Percentiles rank a stretch among this genome's conserved stretches.
These are phyloP conservation scores for Astraeus odoratus DNA, from an alignment of 768 basidiomycete genomes.

Conservation along the genomic window DNA sequence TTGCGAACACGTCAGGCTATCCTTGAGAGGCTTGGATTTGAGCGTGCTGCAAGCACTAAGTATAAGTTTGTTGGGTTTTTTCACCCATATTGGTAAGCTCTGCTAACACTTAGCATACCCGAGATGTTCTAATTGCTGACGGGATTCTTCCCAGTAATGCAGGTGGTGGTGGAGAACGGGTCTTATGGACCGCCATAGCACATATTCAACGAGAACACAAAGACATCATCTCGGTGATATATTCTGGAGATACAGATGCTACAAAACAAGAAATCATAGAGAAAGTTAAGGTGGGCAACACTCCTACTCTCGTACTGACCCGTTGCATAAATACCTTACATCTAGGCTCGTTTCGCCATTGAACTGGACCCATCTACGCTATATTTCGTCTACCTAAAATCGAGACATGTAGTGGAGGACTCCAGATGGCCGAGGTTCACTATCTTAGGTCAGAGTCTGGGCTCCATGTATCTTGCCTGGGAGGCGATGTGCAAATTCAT, in stretches of 20 bases:
- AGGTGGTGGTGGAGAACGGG: conserved; percentile 94
- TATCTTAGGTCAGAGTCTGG: conserved; percentile 84
- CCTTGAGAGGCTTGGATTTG: conserved; percentile 13
- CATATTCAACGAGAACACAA: conserved; percentile 63
- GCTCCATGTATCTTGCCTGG: conserved; percentile 76
- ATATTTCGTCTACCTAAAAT: conserved; percentile 75
- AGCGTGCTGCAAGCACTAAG: background rate
- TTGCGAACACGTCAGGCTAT: conserved; percentile 13
- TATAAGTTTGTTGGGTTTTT: conserved; percentile 71
- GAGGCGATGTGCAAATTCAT: conserved; percentile 75
- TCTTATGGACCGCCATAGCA: conserved; percentile 87
- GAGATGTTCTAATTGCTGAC: conserved; percentile 21
- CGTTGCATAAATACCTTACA: background rate
- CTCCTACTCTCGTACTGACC: background rate
- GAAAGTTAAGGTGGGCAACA: conserved; percentile 62
- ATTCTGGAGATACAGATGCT: conserved; percentile 80
- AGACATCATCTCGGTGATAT: conserved; percentile 69
- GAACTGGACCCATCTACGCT: conserved; percentile 54
- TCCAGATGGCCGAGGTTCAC: conserved; percentile 86
- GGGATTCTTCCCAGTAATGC: conserved; percentile 63
- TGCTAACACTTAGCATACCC: background rate
- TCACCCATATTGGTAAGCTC: conserved; percentile 88
- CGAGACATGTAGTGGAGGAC: conserved; percentile 71
- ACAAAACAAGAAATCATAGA: conserved; percentile 73
- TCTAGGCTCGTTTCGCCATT: conserved; percentile 77